Evolutionary conservation across 1,284 basidiomycete species (phyloP).

Genomic region (Moesziomyces sp.): DNA sequence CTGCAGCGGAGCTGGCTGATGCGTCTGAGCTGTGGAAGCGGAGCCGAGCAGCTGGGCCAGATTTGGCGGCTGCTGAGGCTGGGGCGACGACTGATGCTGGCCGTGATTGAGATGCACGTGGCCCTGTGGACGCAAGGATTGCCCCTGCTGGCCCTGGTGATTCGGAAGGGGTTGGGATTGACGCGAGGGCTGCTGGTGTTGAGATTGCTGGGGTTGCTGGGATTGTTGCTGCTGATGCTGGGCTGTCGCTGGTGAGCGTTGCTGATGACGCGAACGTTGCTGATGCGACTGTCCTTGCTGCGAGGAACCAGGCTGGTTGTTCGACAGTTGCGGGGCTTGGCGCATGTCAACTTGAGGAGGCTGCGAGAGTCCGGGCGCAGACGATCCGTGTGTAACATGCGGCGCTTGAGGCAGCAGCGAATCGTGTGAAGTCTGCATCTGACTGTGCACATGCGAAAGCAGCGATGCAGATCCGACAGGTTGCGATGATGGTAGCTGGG

Average conservation of each 20-base stretch:
- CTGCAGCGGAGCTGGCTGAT: slow-evolving; percentile 24
- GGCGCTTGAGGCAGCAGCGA: slow-evolving; percentile 12
- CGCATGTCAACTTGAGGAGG: slow-evolving; percentile 5
- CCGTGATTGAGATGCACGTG: slow-evolving; percentile 9
- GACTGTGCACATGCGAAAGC: slow-evolving; percentile 29
- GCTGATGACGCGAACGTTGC: slow-evolving; percentile 15
- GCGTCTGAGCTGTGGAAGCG: slow-evolving; percentile 1
- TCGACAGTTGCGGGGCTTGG: background rate
- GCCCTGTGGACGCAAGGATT: slow-evolving; percentile 8
- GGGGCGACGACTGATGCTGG: slow-evolving; percentile 11
- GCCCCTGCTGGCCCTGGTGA: slow-evolving; percentile 17
- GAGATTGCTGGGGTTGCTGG: slow-evolving; percentile 15
- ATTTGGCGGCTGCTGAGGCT: slow-evolving; percentile 18
- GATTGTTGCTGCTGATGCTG: slow-evolving; percentile 16
- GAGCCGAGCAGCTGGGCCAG: slow-evolving; percentile 28
- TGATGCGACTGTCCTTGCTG: slow-evolving; percentile 1
- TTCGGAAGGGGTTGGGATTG: slow-evolving; percentile 2
- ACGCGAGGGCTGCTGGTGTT: slow-evolving; percentile 8
- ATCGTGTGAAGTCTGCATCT: slow-evolving; percentile 21
- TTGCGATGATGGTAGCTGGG: slow-evolving; percentile 31
- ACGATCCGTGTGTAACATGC: slow-evolving; percentile 4
- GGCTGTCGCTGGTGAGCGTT: slow-evolving; percentile 14
- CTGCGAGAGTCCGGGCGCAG: background rate
- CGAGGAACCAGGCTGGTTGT: background rate
- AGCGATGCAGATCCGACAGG: slow-evolving; percentile 13